phyloP scores from a whole-genome alignment of 345 rosid genomes.

The Microthlaspi erraticum region DNA sequence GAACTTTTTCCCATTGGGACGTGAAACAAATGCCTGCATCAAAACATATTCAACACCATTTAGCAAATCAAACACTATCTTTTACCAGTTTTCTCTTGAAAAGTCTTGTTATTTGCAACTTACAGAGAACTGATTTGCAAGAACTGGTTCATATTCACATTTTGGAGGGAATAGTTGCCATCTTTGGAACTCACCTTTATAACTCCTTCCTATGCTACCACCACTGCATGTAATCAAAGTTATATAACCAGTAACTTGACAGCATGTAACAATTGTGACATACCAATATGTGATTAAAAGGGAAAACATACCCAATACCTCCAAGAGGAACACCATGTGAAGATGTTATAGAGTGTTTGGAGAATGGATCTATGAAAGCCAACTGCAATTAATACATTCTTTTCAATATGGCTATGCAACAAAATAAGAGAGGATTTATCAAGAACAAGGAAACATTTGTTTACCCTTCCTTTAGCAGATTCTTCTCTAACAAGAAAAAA shows the following conservation, averaged over 20 bases:
- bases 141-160: constrained; percentile 76
- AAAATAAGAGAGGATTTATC: constrained; percentile 10
- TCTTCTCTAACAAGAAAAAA: constrained; percentile 63
- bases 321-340: constrained; percentile 85
- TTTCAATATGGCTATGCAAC: not conserved
- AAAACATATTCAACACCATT: not conserved
- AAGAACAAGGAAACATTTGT: not conserved
- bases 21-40: constrained; percentile 46
- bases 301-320: constrained; percentile 74
- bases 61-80: not conserved
- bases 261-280: not conserved
- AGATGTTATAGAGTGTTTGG: constrained; percentile 59
- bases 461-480: constrained; percentile 70
- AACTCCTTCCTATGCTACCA: constrained; percentile 95
- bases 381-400: constrained; percentile 47
- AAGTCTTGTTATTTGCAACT: constrained; percentile 48
- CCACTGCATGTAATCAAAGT: constrained; percentile 47
- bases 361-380: constrained; percentile 67
- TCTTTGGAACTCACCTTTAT: constrained; percentile 85
- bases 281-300: constrained; percentile 7
- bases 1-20: constrained; percentile 36
- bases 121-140: constrained; percentile 95
- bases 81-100: not conserved
- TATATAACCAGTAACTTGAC: not conserved
- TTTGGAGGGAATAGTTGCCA: constrained; percentile 81